These are phyloP conservation scores for Camellia japonica DNA, from an alignment of 148 eudicot genomes.

Conservation along the genomic window DNA sequence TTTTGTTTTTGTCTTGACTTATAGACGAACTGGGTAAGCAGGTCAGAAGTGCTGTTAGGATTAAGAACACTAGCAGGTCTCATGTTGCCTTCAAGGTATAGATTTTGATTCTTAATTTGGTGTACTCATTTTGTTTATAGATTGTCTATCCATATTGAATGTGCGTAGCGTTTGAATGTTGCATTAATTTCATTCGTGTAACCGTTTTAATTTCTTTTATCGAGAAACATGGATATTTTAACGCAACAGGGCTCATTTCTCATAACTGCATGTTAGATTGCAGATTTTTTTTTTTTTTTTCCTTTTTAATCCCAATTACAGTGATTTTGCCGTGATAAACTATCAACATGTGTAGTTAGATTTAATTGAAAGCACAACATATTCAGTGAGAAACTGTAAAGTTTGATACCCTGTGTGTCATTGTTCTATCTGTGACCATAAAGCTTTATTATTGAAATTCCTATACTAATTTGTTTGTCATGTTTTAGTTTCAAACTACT, in stretches of 20 bases:
- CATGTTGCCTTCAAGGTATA: conserved; percentile 92
- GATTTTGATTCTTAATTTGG: not conserved
- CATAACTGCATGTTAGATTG: not conserved
- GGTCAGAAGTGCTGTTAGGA: conserved; percentile 79
- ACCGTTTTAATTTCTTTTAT: not conserved
- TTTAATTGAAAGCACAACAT: not conserved
- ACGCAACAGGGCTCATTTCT: too few relatives aligned
- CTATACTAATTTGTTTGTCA: conserved; percentile 6
- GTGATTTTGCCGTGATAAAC: not conserved
- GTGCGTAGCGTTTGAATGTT: not conserved
- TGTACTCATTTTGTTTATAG: not conserved
- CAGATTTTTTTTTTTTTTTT: conserved; percentile 4
- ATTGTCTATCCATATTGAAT: not conserved
- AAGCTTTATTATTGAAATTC: not conserved
- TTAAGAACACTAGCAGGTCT: conserved; percentile 76
- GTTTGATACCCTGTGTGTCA: not conserved
- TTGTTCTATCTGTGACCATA: not conserved
- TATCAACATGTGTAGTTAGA: not conserved
- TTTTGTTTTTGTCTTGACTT: conserved; percentile 21
- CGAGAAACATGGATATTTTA: not conserved
- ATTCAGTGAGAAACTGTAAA: not conserved
- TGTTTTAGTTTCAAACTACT: conserved; percentile 70
- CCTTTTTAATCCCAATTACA: not conserved
- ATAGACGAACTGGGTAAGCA: conserved; percentile 90
- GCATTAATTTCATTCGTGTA: not conserved